These are phyloP conservation scores for Volutella citrinella DNA, from an alignment of 2,329 filamentous ascomycete genomes.

Conservation along the genomic window DNA sequence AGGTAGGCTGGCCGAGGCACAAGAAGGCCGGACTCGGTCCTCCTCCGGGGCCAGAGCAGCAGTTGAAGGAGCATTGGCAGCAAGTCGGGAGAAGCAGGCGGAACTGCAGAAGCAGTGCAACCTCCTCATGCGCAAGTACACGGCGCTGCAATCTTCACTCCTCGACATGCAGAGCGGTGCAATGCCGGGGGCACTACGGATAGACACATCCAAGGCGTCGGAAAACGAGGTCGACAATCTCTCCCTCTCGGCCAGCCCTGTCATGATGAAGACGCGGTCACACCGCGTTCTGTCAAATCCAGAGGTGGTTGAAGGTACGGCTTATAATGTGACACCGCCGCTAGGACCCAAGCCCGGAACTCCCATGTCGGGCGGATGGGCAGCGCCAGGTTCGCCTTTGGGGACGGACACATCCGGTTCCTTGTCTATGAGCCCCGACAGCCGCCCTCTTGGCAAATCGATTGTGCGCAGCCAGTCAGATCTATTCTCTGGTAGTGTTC, in stretches of 20 bases:
- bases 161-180: conserved; percentile 43
- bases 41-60: conserved; percentile 31
- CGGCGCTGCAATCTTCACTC: conserved; percentile 47
- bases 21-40: conserved; percentile 24
- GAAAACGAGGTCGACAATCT: conserved; percentile 33
- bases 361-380: conserved; percentile 26
- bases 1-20: conserved; percentile 40
- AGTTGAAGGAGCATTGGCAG: conserved; percentile 45
- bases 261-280: conserved; percentile 34
- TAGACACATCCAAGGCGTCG: conserved; percentile 17
- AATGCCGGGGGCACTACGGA: conserved; percentile 16
- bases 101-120: conserved; percentile 52
- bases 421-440: conserved; percentile 33
- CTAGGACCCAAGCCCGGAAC: conserved; percentile 32
- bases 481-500: conserved; percentile 39
- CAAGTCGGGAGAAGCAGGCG: conserved; percentile 51
- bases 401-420: conserved; percentile 29
- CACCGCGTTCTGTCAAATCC: conserved; percentile 44
- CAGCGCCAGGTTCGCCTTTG: conserved; percentile 33
- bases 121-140: conserved; percentile 50
- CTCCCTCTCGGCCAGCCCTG: conserved; percentile 36
- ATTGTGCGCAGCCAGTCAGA: conserved; percentile 21
- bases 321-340: conserved; percentile 43
- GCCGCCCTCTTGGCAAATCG: conserved; percentile 37
- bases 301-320: conserved; percentile 39